Conservation (phyloP, 441 rosid genomes). For the Erysimum cheiri region DNA sequence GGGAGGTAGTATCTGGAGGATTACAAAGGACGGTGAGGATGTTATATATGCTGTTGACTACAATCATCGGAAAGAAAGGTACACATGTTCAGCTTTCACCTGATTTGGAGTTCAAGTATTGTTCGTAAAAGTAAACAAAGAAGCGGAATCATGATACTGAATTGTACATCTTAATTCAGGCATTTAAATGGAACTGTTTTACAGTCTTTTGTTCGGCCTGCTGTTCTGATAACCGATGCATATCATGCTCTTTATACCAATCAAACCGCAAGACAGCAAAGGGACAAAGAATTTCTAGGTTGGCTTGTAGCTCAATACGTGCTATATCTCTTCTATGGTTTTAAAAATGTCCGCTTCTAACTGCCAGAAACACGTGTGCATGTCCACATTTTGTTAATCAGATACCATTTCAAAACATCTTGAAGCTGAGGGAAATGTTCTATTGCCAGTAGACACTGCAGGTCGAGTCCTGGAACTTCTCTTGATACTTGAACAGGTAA, state of each 20-base stretch:
- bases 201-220: slow-evolving; percentile 91
- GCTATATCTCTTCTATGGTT: background rate
- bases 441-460: slow-evolving; percentile 89
- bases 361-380: background rate
- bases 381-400: slow-evolving; percentile 36
- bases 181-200: slow-evolving; percentile 95
- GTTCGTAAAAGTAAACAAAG: slow-evolving; percentile 13
- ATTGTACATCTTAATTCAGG: slow-evolving; percentile 55
- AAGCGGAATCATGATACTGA: slow-evolving; percentile 24
- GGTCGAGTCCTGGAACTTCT: slow-evolving; percentile 94
- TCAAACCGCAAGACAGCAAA: slow-evolving; percentile 78
- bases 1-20: slow-evolving; percentile 97
- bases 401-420: slow-evolving; percentile 71
- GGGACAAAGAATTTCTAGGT: slow-evolving; percentile 91
- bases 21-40: slow-evolving; percentile 97
- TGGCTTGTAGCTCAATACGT: slow-evolving; percentile 34
- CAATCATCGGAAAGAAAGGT: slow-evolving; percentile 97
- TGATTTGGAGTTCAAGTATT: slow-evolving; percentile 29
- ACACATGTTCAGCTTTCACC: slow-evolving; percentile 32
- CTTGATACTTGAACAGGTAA: slow-evolving; percentile 89
- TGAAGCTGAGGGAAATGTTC: slow-evolving; percentile 86
- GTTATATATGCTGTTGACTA: slow-evolving; percentile 96
- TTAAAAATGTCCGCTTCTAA: background rate
- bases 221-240: slow-evolving; percentile 94
- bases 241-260: slow-evolving; percentile 82